Percentiles rank a stretch among this genome's conserved stretches.
Evolutionary conservation across 2,329 filamentous ascomycete genomes (phyloP).

Genomic region (Fusarium clavum): DNA sequence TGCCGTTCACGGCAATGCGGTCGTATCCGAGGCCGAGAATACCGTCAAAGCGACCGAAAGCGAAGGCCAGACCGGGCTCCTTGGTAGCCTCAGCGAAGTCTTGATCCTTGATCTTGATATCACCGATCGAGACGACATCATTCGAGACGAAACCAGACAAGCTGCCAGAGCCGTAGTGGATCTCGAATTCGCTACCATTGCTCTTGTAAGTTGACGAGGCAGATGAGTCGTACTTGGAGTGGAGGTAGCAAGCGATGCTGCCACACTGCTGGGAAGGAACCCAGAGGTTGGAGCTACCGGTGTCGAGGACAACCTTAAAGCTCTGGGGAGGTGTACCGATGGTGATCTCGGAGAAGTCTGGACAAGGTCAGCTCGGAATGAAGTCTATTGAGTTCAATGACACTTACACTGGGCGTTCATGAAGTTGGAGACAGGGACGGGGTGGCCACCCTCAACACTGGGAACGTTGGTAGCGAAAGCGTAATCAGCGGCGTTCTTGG

Average conservation of each 20-base stretch:
- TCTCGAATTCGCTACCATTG: slow-evolving; percentile 93
- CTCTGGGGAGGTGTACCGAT: slow-evolving; percentile 91
- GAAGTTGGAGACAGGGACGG: slow-evolving; percentile 95
- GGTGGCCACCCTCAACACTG: slow-evolving; percentile 75
- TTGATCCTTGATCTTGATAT: slow-evolving; percentile 87
- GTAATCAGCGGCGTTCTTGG: slow-evolving; percentile 75
- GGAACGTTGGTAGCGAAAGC: slow-evolving; percentile 83
- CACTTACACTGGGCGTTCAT: slow-evolving; percentile 96
- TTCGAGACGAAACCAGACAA: slow-evolving; percentile 94
- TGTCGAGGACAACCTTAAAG: slow-evolving; percentile 99
- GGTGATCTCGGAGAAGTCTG: slow-evolving; percentile 96
- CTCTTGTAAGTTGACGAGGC: slow-evolving; percentile 90
- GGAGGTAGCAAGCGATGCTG: slow-evolving; percentile 98
- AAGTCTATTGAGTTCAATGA: background rate
- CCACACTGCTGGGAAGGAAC: slow-evolving; percentile 90
- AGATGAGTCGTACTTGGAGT: slow-evolving; percentile 94
- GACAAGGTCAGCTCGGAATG: slow-evolving; percentile 25
- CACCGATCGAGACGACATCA: slow-evolving; percentile 87
- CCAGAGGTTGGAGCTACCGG: slow-evolving; percentile 99
- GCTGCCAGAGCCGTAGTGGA: slow-evolving; percentile 94
- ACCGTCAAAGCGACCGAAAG: slow-evolving; percentile 96
- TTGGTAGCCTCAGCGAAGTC: slow-evolving; percentile 96
- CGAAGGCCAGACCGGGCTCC: slow-evolving; percentile 96
- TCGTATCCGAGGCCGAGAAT: slow-evolving; percentile 96
- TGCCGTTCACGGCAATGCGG: slow-evolving; percentile 95